phyloP scores from a whole-genome alignment of 2,329 filamentous ascomycete species.

The Fonsecaea nubica region DNA sequence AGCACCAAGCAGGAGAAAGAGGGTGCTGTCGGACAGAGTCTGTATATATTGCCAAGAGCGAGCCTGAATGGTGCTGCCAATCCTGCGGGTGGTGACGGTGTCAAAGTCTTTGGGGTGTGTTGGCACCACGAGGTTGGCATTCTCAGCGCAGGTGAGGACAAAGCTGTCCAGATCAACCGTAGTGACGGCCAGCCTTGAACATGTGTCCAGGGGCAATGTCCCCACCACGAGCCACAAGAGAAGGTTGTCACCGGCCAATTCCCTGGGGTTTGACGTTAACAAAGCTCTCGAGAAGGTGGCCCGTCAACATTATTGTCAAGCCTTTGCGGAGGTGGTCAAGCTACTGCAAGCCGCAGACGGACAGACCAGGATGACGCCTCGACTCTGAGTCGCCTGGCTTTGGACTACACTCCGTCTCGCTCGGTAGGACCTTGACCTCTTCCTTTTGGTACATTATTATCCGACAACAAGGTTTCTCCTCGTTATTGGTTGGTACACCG shows the following conservation, averaged over 20 bases:
- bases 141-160: conserved; percentile 90
- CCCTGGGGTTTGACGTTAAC: background rate
- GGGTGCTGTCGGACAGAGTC: conserved; percentile 71
- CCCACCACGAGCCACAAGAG: background rate
- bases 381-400: conserved; percentile 16
- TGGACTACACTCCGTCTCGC: background rate
- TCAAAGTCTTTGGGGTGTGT: conserved; percentile 85
- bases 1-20: conserved; percentile 65
- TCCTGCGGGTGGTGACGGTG: conserved; percentile 75
- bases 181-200: conserved; percentile 33
- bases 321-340: conserved; percentile 16
- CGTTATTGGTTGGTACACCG: background rate
- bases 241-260: background rate
- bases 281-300: conserved; percentile 5
- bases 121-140: conserved; percentile 91
- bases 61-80: conserved; percentile 70
- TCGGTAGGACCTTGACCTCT: background rate
- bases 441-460: conserved; percentile 6
- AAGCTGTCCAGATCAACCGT: conserved; percentile 88
- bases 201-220: background rate
- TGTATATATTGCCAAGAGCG: conserved; percentile 78
- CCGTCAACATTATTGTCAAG: conserved; percentile 11
- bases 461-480: conserved; percentile 1
- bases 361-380: background rate
- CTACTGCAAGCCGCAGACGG: conserved; percentile 10